Conservation (phyloP, 805 yeast genomes). For the Ogataea siamensis region DNA sequence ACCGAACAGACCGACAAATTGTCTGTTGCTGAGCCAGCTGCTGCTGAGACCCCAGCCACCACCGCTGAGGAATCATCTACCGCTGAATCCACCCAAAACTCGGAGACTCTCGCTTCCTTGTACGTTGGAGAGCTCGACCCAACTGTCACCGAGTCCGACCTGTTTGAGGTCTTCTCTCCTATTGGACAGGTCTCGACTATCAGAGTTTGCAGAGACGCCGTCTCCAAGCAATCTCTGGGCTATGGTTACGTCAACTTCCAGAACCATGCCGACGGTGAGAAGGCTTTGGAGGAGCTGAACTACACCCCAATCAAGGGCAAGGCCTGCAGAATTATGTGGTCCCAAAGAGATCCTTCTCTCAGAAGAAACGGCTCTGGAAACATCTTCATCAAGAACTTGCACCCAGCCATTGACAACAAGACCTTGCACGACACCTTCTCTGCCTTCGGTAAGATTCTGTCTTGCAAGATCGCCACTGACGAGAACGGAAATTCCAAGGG, state of each 20-base stretch:
- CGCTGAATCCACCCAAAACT: constrained; percentile 39
- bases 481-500: constrained; percentile 89
- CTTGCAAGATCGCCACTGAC: constrained; percentile 97
- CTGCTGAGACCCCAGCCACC: constrained; percentile 32
- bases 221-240: constrained; percentile 94
- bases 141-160: constrained; percentile 86
- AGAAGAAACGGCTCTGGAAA: constrained; percentile 96
- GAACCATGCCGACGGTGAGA: constrained; percentile 84
- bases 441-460: constrained; percentile 92
- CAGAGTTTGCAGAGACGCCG: constrained; percentile 98
- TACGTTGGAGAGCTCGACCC: constrained; percentile 98
- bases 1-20: constrained; percentile 36
- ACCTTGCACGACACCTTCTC: constrained; percentile 97
- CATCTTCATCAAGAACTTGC: constrained; percentile 96
- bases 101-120: constrained; percentile 74
- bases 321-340: constrained; percentile 99
- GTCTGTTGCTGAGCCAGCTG: constrained; percentile 32
- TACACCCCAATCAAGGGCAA: constrained; percentile 91
- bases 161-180: constrained; percentile 92
- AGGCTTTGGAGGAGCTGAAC: constrained; percentile 93
- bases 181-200: constrained; percentile 94
- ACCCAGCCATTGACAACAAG: constrained; percentile 97
- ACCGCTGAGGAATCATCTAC: constrained; percentile 35
- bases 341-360: constrained; percentile 95
- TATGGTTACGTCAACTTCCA: constrained; percentile 98